Conservation (phyloP, 768 basidiomycete genomes). For the Dacryopinax primogenitus region DNA sequence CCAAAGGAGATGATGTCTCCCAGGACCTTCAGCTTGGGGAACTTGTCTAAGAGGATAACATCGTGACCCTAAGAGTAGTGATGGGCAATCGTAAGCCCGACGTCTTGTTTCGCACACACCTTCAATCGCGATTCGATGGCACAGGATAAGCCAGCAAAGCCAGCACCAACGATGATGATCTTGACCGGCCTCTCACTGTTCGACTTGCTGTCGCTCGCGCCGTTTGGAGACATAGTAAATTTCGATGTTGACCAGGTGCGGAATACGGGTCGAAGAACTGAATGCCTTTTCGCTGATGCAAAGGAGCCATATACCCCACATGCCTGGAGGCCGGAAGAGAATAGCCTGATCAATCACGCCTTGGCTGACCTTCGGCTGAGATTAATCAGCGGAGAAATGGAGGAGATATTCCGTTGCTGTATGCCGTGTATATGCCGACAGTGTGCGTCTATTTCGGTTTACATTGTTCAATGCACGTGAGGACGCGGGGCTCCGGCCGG, state of each 20-base stretch:
- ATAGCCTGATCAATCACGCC: background rate
- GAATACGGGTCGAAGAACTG: background rate
- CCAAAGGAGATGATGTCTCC: constrained; percentile 19
- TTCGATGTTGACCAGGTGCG: background rate
- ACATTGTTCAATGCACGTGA: background rate
- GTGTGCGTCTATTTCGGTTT: no score
- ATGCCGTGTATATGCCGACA: no score
- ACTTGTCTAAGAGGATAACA: constrained; percentile 21
- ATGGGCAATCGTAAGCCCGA: constrained; percentile 14
- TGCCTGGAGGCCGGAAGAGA: background rate
- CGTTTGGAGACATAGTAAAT: constrained; percentile 4
- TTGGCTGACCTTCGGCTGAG: background rate
- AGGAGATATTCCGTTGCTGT: no score
- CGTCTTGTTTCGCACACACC: background rate
- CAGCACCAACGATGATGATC: constrained; percentile 19
- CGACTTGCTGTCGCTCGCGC: background rate
- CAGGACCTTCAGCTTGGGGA: constrained; percentile 15
- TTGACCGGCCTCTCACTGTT: background rate
- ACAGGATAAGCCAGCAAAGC: constrained; percentile 24
- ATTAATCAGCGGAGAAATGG: background rate
- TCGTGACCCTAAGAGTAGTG: constrained; percentile 21
- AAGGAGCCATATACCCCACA: background rate
- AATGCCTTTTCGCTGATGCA: background rate
- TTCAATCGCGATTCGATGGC: constrained; percentile 20
- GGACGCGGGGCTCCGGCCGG: constrained; percentile 6